Evolutionary conservation across 2,329 filamentous ascomycete genomes (phyloP).

Genomic region (Pseudogymnoascus sp.): DNA sequence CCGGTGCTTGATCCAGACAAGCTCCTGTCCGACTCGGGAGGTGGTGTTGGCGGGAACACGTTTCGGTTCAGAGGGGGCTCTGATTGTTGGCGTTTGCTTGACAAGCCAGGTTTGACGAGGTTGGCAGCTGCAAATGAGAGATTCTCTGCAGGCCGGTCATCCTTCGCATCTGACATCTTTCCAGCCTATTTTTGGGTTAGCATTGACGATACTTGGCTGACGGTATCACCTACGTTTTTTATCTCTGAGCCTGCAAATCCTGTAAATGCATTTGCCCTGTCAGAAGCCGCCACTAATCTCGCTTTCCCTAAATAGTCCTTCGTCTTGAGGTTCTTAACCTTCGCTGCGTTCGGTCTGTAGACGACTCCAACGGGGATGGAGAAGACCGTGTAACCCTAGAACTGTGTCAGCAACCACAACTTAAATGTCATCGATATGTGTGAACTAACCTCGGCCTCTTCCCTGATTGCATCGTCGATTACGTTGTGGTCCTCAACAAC

Average conservation of each 20-base stretch:
- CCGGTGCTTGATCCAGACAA: conserved; percentile 17
- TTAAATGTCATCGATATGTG: background rate
- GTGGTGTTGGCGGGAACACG: conserved; percentile 95
- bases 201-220: conserved; percentile 5
- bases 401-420: conserved; percentile 16
- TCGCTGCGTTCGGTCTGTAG: conserved; percentile 92
- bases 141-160: conserved; percentile 76
- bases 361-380: conserved; percentile 94
- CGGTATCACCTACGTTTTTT: conserved; percentile 52
- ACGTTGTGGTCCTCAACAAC: conserved; percentile 94
- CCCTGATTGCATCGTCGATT: conserved; percentile 91
- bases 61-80: conserved; percentile 73
- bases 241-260: conserved; percentile 75
- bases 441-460: conserved; percentile 72
- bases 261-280: conserved; percentile 72
- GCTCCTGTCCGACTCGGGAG: conserved; percentile 74
- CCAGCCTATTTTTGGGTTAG: conserved; percentile 35
- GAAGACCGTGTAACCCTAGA: conserved; percentile 92
- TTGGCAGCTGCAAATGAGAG: conserved; percentile 91
- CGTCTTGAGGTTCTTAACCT: conserved; percentile 95
- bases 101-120: conserved; percentile 78
- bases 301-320: conserved; percentile 98
- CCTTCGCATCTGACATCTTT: conserved; percentile 49
- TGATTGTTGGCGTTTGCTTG: conserved; percentile 75
- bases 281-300: conserved; percentile 81